phyloP scores from a whole-genome alignment of 2,329 filamentous ascomycete species.

The Escovopsis sp. region DNA sequence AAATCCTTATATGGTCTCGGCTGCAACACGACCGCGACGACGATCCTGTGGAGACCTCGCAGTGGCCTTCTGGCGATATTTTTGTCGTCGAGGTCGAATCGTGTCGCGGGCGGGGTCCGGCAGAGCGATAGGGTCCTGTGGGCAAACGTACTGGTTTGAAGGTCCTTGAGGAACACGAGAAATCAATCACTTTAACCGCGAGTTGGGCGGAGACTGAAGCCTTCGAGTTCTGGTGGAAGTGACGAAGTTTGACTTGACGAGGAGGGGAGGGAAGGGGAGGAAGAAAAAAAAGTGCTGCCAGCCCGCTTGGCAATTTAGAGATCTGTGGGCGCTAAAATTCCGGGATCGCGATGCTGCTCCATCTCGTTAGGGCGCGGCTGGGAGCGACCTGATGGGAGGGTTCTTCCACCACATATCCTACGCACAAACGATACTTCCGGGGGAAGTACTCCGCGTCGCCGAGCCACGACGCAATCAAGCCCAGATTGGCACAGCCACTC shows the following conservation, averaged over 20 bases:
- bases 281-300: conserved; percentile 12
- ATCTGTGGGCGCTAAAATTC: conserved; percentile 18
- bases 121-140: too few species aligned
- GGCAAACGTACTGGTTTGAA: conserved; percentile 1
- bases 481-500: conserved; percentile 4
- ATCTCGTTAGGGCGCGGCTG: conserved; percentile 10
- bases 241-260: conserved; percentile 10
- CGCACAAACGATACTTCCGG: neutral
- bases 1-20: too few species aligned
- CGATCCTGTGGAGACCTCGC: neutral
- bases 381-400: neutral
- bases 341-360: conserved; percentile 1
- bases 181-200: conserved; percentile 99
- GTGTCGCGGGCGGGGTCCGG: neutral
- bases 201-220: conserved; percentile 95
- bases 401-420: too few species aligned
- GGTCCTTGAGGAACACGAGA: conserved; percentile 56
- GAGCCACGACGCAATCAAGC: too few species aligned
- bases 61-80: neutral
- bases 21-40: neutral
- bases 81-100: neutral
- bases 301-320: conserved; percentile 13
- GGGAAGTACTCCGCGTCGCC: too few species aligned
- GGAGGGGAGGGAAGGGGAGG: too few species aligned
- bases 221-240: conserved; percentile 64